Evolutionary conservation across 768 basidiomycete species (phyloP), one percentile per base, ranked within the genome.

Genomic region (Rossbeevera mucosa): DNA sequence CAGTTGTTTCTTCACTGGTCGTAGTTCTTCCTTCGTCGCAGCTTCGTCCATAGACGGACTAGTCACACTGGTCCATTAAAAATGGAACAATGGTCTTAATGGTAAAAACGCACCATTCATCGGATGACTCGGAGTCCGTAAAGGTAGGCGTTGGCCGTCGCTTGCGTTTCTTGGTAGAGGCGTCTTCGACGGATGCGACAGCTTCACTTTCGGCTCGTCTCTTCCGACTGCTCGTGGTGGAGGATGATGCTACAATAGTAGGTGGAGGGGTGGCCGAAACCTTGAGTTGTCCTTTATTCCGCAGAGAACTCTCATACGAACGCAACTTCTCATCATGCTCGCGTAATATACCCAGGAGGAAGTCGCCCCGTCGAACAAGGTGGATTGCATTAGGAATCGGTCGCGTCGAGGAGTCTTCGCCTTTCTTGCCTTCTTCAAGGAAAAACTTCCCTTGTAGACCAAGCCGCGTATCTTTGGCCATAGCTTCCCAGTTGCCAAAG

Each of bases 341-440:
- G 47, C 85, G 83, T 61, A 95, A 73, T 57, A 91, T 76, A 53
- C 88, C 76, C 55, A 93, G 76, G 53, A 98, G 80, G 72, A 94
- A 99, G 71, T 98, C 96, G 33, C 94, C 95, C 48, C 96, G 82
- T 47, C 96, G 88, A 38, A 98, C 95, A 44, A 99, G 86, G 71
- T 99, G 96, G 55, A 99, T 97, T 26, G 96, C 92, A 63, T 94
- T 96, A 30, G 96, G 96, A 60, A 95, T 95, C 8, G 91, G 91
- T 63, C 91, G 82, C 58, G 80, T 88, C 14, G 88, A 78, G 33
- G 85, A 72, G 61, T 94, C 89, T 72, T 92, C 88, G 28, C 85
- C 87, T 71, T 96, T 95, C 76, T 97, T 98, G 61, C 88, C 91
- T 69, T 97, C 94, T 66, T 97, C 96, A 47, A 99, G 78, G 83